Evolutionary conservation across 1,284 basidiomycete species (phyloP).

Genomic region (Sutorius eximius): DNA sequence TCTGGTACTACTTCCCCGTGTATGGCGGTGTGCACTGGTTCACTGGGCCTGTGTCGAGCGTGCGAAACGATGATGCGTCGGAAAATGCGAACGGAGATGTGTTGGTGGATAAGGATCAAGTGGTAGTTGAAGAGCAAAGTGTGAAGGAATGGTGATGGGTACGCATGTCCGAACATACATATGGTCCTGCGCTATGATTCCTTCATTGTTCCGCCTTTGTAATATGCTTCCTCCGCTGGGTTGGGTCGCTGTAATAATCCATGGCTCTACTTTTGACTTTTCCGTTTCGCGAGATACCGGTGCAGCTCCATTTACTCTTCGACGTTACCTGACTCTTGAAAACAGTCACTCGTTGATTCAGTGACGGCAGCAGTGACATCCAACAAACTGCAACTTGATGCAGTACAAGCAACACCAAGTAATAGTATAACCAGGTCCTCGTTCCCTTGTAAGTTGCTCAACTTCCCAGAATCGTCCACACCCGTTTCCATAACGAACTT

Average conservation of each 20-base stretch:
- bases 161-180: too few species aligned
- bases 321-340: too few species aligned
- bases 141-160: background rate
- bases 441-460: too few species aligned
- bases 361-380: background rate
- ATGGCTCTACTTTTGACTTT: background rate
- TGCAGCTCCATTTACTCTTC: too few species aligned
- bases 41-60: constrained; percentile 51
- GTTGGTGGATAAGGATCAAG: constrained; percentile 1
- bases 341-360: background rate
- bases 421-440: background rate
- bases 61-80: constrained; percentile 18
- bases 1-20: constrained; percentile 65
- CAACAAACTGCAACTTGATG: background rate
- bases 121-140: background rate
- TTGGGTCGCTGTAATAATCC: too few species aligned
- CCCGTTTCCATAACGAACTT: too few species aligned
- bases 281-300: too few species aligned
- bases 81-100: constrained; percentile 1
- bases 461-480: too few species aligned
- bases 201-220: background rate
- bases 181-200: background rate
- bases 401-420: background rate
- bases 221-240: too few species aligned
- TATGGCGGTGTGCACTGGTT: constrained; percentile 74